Evolutionary conservation across 2,329 filamentous ascomycete genomes (phyloP).

Genomic region (Colletotrichum sidae): DNA sequence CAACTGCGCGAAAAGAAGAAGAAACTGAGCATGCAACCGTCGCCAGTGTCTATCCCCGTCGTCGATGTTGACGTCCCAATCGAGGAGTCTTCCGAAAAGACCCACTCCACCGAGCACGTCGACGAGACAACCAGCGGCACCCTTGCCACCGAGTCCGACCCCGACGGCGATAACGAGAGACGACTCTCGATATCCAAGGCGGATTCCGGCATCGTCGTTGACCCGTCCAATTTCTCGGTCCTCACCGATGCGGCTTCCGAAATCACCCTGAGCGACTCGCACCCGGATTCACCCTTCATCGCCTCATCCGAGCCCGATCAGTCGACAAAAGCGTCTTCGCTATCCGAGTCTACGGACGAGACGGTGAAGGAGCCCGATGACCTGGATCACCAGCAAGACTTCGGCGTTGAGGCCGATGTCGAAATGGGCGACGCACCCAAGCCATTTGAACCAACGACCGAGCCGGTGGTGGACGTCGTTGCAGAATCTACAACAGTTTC

Average conservation of each 20-base stretch:
- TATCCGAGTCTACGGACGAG: conserved; percentile 73
- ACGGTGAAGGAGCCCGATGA: conserved; percentile 59
- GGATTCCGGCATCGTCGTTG: conserved; percentile 68
- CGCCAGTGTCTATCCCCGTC: conserved; percentile 39
- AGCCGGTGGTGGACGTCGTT: conserved; percentile 5
- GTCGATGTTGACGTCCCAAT: conserved; percentile 44
- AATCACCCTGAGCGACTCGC: conserved; percentile 65
- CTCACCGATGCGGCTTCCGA: conserved; percentile 60
- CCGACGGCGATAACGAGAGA: conserved; percentile 44
- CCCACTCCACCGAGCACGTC: conserved; percentile 37
- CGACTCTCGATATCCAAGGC: conserved; percentile 56
- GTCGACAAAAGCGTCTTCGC: conserved; percentile 72
- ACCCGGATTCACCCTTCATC: conserved; percentile 66
- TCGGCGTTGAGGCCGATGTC: conserved; percentile 5
- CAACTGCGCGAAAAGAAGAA: conserved; percentile 88
- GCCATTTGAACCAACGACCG: conserved; percentile 7
- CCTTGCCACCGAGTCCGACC: conserved; percentile 41
- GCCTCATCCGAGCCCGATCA: conserved; percentile 66
- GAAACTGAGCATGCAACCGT: conserved; percentile 51
- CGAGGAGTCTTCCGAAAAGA: conserved; percentile 36
- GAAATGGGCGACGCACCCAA: conserved; percentile 39
- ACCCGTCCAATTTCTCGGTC: conserved; percentile 53
- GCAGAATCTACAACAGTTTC: not conserved
- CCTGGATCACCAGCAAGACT: conserved; percentile 36
- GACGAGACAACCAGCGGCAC: conserved; percentile 40